A percentile compares a stretch with the other conserved stretches of the same genome.
These are phyloP conservation scores for Knufia fluminis DNA, from an alignment of 2,329 filamentous ascomycete species.

Conservation along the genomic window DNA sequence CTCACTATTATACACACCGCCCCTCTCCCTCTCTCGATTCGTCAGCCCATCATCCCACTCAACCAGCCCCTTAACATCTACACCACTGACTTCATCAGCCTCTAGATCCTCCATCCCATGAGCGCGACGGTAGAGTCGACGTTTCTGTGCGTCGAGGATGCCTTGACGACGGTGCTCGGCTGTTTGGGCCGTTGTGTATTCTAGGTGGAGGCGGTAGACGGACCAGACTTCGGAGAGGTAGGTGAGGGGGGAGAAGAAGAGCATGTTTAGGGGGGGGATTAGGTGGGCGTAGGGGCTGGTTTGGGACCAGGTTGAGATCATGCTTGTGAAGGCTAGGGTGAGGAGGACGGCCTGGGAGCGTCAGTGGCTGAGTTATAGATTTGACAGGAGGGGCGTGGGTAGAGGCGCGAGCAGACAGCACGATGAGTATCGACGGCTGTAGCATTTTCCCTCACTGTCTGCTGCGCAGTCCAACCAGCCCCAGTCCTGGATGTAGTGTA, in stretches of 20 bases:
- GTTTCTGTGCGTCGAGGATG: constrained; percentile 80
- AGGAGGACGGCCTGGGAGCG: constrained; percentile 38
- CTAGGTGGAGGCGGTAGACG: constrained; percentile 67
- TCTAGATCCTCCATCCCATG: constrained; percentile 61
- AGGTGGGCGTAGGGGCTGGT: constrained; percentile 70
- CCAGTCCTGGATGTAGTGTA: too few relatives aligned
- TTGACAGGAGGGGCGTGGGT: too few relatives aligned
- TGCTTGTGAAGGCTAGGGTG: constrained; percentile 23
- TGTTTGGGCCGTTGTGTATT: constrained; percentile 59
- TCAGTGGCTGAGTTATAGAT: background rate
- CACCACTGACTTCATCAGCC: constrained; percentile 30
- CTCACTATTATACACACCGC: constrained; percentile 20
- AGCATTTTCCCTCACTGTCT: too few relatives aligned
- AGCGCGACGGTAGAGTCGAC: constrained; percentile 72
- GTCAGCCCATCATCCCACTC: constrained; percentile 31
- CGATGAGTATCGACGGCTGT: too few relatives aligned
- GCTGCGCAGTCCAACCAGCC: too few relatives aligned
- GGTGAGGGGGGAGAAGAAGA: constrained; percentile 59
- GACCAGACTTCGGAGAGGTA: constrained; percentile 58
- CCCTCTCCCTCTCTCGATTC: constrained; percentile 28
- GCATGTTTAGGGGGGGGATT: constrained; percentile 60
- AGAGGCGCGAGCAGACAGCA: background rate
- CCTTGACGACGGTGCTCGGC: constrained; percentile 62
- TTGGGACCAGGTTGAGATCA: constrained; percentile 27
- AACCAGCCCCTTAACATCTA: constrained; percentile 22